These are phyloP conservation scores for Meyerozyma athensensis DNA, from an alignment of 1,139 yeast genomes.

Conservation along the genomic window DNA sequence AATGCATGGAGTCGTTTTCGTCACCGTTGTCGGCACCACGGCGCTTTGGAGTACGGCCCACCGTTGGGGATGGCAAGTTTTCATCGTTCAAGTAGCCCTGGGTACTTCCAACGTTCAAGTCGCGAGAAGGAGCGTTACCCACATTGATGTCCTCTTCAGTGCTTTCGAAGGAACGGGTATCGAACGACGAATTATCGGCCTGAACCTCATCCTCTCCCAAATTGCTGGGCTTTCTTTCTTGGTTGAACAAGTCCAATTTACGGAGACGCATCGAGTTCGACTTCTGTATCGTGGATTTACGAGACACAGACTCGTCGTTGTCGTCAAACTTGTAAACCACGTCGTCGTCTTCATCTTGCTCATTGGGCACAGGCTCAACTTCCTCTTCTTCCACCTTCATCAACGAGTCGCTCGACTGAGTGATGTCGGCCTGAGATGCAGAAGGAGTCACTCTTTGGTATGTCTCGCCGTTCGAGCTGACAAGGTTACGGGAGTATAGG, in stretches of 20 bases:
- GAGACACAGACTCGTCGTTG: conserved; percentile 25
- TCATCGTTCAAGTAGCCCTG: not conserved
- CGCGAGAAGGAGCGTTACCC: too few species aligned
- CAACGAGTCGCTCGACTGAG: conserved; percentile 32
- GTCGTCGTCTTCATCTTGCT: conserved; percentile 20
- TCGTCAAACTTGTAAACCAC: conserved; percentile 29
- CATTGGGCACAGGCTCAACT: conserved; percentile 12
- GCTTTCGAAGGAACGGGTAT: conserved; percentile 3
- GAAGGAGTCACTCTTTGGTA: not conserved
- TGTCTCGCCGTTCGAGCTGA: not conserved
- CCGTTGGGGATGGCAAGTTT: conserved; percentile 2
- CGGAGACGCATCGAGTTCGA: conserved; percentile 41
- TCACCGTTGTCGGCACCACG: conserved; percentile 8
- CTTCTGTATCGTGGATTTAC: conserved; percentile 38
- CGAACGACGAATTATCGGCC: conserved; percentile 5
- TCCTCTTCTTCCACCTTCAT: conserved; percentile 41
- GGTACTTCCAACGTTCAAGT: too few species aligned
- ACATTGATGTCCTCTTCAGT: not conserved
- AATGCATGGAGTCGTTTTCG: conserved; percentile 11
- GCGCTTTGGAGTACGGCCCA: not conserved
- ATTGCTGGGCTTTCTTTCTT: conserved; percentile 6
- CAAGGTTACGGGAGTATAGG: conserved; percentile 1
- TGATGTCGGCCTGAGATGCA: not conserved
- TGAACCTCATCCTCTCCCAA: not conserved
- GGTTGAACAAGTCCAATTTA: conserved; percentile 35